These are phyloP conservation scores for Metschnikowia orientalis DNA, from an alignment of 805 yeast species.

Conservation along the genomic window DNA sequence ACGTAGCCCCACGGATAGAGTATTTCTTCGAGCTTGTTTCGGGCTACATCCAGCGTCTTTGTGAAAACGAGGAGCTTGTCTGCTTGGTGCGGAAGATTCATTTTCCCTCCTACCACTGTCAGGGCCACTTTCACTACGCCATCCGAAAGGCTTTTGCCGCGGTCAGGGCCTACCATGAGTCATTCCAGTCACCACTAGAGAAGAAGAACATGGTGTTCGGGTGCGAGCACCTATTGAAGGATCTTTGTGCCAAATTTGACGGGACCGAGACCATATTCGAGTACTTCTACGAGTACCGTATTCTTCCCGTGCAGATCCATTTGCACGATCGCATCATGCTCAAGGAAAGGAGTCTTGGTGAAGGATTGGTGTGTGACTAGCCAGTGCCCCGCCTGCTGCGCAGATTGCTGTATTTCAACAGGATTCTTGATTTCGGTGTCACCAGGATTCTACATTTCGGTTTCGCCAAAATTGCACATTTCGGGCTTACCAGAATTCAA, in stretches of 20 bases:
- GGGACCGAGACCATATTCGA: constrained; percentile 10
- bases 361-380: constrained; percentile 10
- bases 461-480: too few species aligned
- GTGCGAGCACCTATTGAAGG: too few species aligned
- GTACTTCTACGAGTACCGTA: constrained; percentile 9
- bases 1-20: constrained; percentile 8
- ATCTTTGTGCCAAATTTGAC: too few species aligned
- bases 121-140: constrained; percentile 11
- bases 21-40: constrained; percentile 9
- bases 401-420: too few species aligned
- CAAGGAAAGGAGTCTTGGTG: constrained; percentile 10
- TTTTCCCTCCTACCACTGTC: constrained; percentile 6
- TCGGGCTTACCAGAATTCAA: too few species aligned
- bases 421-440: too few species aligned
- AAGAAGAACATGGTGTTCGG: too few species aligned
- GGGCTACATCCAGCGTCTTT: constrained; percentile 10
- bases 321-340: constrained; percentile 10
- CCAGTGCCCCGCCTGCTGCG: too few species aligned
- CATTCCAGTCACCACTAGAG: constrained; percentile 8
- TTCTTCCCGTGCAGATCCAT: constrained; percentile 12
- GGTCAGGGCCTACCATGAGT: constrained; percentile 7
- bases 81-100: constrained; percentile 9
- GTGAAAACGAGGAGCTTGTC: constrained; percentile 11
- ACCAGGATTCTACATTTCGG: too few species aligned
- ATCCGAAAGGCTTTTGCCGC: constrained; percentile 9